A percentile compares a stretch with the other conserved stretches of the same genome.
Evolutionary conservation across 306 rosid genomes (phyloP).

Genomic region (Echinosophora koreensis): DNA sequence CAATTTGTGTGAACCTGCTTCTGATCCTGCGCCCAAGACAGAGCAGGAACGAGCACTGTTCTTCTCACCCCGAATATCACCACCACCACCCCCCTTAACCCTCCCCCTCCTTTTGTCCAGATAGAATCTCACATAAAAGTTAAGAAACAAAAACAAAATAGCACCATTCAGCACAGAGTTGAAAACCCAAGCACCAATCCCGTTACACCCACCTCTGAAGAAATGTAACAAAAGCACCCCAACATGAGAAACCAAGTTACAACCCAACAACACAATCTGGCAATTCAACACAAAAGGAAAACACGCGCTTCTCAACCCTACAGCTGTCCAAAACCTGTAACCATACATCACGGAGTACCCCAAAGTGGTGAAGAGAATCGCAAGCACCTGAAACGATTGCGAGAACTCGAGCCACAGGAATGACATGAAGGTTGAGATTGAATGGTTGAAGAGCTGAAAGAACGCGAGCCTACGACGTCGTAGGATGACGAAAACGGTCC

Average conservation of each 20-base stretch:
- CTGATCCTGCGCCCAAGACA: neutral
- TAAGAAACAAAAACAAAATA: conserved; percentile 62
- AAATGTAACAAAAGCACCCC: conserved; percentile 76
- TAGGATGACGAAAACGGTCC: conserved; percentile 65
- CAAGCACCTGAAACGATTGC: conserved; percentile 83
- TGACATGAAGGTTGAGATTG: conserved; percentile 64
- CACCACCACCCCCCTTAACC: neutral
- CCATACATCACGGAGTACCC: conserved; percentile 70
- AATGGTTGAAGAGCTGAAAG: conserved; percentile 79
- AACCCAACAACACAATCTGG: conserved; percentile 67
- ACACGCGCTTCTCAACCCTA: conserved; percentile 68
- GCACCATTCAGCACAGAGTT: conserved; percentile 74
- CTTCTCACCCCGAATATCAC: neutral
- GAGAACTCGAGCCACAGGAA: conserved; percentile 91
- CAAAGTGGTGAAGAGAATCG: conserved; percentile 73
- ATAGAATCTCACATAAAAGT: conserved; percentile 66
- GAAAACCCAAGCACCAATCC: conserved; percentile 86
- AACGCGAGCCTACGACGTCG: conserved; percentile 59
- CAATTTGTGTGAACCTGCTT: conserved; percentile 1
- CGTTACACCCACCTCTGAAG: conserved; percentile 79
- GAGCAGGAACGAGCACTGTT: conserved; percentile 13
- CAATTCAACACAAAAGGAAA: conserved; percentile 70
- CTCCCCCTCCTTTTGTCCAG: conserved; percentile 39
- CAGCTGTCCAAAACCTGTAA: conserved; percentile 73
- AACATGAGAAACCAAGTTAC: conserved; percentile 75